A percentile compares a stretch with the other conserved stretches of the same genome.
Conservation (phyloP, 1,139 yeast genomes). For the Lodderomyces metapsilosis region DNA sequence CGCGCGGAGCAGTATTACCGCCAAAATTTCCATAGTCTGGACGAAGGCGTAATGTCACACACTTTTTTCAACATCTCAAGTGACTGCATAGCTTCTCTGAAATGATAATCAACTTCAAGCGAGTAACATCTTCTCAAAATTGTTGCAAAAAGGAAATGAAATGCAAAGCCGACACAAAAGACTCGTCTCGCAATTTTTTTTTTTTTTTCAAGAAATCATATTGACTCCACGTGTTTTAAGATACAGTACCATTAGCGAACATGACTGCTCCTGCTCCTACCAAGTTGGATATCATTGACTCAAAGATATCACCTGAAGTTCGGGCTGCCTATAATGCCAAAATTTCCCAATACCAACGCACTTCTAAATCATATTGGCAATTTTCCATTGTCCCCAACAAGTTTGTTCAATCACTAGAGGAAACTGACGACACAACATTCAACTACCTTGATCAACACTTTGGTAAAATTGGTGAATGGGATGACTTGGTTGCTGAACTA, state of each 20-base stretch:
- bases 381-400: constrained; percentile 37
- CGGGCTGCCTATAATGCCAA: constrained; percentile 16
- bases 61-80: too few species aligned
- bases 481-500: constrained; percentile 24
- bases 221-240: constrained; percentile 1
- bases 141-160: too few species aligned
- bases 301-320: constrained; percentile 14
- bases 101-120: too few species aligned
- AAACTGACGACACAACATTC: constrained; percentile 38
- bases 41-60: too few species aligned
- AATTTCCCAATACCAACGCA: constrained; percentile 14
- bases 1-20: too few species aligned
- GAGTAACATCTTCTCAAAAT: too few species aligned
- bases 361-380: constrained; percentile 24
- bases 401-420: constrained; percentile 37
- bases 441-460: constrained; percentile 41
- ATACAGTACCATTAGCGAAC: too few species aligned
- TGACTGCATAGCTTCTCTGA: too few species aligned
- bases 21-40: too few species aligned
- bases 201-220: too few species aligned
- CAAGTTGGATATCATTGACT: constrained; percentile 15
- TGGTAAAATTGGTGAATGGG: constrained; percentile 38
- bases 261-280: constrained; percentile 14
- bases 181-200: too few species aligned
- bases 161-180: too few species aligned